phyloP scores from a whole-genome alignment of 192 early-diverging fungal genomes.

The Coemansia biformis region DNA sequence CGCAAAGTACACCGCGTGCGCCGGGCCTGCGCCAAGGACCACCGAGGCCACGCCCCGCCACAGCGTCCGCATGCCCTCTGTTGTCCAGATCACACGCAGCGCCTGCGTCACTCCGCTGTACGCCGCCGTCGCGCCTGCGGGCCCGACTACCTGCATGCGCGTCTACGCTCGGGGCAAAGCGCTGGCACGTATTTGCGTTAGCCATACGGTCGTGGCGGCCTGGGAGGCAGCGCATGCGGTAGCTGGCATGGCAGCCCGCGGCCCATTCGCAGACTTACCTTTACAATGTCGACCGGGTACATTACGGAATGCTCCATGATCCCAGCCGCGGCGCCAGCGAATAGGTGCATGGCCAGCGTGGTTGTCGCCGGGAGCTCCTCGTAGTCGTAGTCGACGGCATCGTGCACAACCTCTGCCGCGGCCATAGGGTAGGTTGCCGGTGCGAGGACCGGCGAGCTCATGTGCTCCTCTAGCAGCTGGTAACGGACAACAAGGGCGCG shows the following conservation, averaged over 20 bases:
- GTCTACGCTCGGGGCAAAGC: conserved; percentile 54
- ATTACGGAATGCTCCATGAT: conserved; percentile 95
- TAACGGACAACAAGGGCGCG: too few species aligned
- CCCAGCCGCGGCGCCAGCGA: conserved; percentile 93
- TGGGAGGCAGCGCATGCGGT: too few species aligned
- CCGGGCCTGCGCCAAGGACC: conserved; percentile 87
- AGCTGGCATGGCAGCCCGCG: too few species aligned
- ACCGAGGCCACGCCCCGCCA: conserved; percentile 94
- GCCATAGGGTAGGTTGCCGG: too few species aligned
- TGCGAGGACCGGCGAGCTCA: too few species aligned
- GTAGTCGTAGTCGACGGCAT: conserved; percentile 70
- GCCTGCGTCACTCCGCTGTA: conserved; percentile 71
- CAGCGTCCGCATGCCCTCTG: conserved; percentile 72
- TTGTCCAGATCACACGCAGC: conserved; percentile 62
- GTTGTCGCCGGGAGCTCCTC: conserved; percentile 85
- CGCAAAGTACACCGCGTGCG: conserved; percentile 94
- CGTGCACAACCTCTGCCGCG: too few species aligned
- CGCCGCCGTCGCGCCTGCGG: conserved; percentile 46
- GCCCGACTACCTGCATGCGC: conserved; percentile 83
- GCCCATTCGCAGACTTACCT: too few species aligned
- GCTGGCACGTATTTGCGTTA: not conserved
- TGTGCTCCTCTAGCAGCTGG: too few species aligned
- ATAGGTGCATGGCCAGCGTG: conserved; percentile 70
- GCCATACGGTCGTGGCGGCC: too few species aligned
- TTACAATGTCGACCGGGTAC: conserved; percentile 92